Conservation (phyloP, 352 stramenopile species). For the Phytopythium mirpurense region DNA sequence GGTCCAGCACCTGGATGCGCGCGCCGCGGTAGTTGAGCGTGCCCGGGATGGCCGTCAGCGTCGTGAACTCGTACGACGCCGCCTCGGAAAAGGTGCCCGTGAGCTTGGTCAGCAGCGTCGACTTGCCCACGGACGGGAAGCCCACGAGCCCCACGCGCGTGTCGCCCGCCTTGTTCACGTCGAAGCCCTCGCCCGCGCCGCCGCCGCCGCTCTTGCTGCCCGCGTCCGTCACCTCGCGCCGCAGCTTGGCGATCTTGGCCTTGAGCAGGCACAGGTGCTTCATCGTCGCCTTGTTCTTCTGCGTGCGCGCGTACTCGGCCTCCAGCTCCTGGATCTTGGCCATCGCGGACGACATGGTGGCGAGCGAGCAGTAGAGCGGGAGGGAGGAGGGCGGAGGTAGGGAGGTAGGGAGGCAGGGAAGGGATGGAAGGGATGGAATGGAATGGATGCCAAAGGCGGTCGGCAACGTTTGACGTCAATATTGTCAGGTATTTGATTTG, state of each 20-base stretch:
- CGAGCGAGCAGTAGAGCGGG: background rate
- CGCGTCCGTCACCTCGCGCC: conserved; percentile 88
- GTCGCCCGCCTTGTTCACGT: conserved; percentile 94
- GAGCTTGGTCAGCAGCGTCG: conserved; percentile 95
- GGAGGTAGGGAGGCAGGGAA: too few species aligned
- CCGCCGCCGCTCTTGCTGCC: conserved; percentile 61
- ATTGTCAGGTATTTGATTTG: too few species aligned
- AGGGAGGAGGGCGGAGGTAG: background rate
- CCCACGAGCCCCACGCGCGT: conserved; percentile 97
- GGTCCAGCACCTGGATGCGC: conserved; percentile 86
- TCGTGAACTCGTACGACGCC: conserved; percentile 99
- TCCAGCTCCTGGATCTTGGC: conserved; percentile 81
- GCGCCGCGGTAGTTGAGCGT: conserved; percentile 95
- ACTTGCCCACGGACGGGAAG: conserved; percentile 99
- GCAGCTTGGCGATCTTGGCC: conserved; percentile 97
- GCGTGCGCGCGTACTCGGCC: conserved; percentile 94
- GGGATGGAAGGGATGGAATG: background rate
- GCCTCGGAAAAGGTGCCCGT: conserved; percentile 96
- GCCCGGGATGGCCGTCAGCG: conserved; percentile 97
- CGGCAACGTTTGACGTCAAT: too few species aligned
- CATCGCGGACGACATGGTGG: conserved; percentile 59
- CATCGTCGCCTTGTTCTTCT: conserved; percentile 99
- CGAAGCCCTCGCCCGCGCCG: conserved; percentile 82
- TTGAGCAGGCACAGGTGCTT: conserved; percentile 98
- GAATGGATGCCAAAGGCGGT: too few species aligned